Evolutionary conservation across 106 monocot genomes (phyloP), one percentile per base, ranked within the genome.

Genomic region (Allium fistulosum): DNA sequence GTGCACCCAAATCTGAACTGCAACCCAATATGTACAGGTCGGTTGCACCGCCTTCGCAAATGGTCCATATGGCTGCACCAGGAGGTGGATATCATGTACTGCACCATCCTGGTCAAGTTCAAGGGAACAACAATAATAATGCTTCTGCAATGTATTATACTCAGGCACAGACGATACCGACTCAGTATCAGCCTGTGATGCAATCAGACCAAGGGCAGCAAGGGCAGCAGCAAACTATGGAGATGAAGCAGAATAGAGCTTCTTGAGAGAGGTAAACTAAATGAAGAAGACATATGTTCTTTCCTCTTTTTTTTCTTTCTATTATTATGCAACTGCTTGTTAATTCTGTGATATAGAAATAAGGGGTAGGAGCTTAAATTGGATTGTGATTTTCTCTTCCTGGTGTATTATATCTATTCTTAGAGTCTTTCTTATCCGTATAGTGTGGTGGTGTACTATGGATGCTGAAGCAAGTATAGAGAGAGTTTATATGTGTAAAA

Each of bases 11-110:
- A 49, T 75, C 69, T 6, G 79, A 84, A 67, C 9, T 77, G 53
- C 79, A 61, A 12, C 48, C 82, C 50, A 82, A 75, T 59, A 2
- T 85, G 47, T 88, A 91, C 63, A 58, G 87, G 56, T 71, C 82
- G 8, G 73, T 67, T 7, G 2, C n/a, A 59, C 59, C 59, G 1
- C 59, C 59, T 10, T 59, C 59, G 53, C 53, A 55, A 8, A 55
- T 55, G 53, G 53, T 55, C 11, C 53, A 55, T 11, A 55, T 55
- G 53, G 53, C 53, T 69, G 57, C 77, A 3, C 47, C 75, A 14
- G 14, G 65, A 22, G 55, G 26, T 6, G 14, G 55, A 69, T 12
- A 75, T 84, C 73, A 78, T 71, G n/a, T 94, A 87, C 58, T 90
- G 82, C 63, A 80, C 49, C 66, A 66, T 26, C 66, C 66, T 27